Percentiles rank a stretch among this genome's conserved stretches.
phyloP scores from a whole-genome alignment of 1,139 yeast species.

The Yamadazyma kanchanaburiensis region DNA sequence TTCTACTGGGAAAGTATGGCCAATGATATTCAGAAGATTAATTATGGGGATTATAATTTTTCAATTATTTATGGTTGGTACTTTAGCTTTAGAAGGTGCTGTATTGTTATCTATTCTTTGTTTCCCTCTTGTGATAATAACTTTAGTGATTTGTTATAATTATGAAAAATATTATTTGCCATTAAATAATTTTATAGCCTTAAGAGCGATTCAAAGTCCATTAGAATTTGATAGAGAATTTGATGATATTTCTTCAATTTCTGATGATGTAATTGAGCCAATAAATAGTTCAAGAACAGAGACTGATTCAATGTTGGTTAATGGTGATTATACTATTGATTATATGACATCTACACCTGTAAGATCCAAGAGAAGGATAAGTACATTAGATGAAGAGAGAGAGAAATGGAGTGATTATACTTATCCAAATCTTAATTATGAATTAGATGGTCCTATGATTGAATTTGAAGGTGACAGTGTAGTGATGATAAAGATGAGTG shows the following conservation, averaged over 20 bases:
- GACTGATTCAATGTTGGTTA: constrained; percentile 21
- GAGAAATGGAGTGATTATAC: constrained; percentile 49
- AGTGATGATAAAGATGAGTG: constrained; percentile 29
- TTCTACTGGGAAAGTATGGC: constrained; percentile 73
- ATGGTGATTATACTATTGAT: constrained; percentile 15
- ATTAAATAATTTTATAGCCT: constrained; percentile 56
- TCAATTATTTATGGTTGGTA: constrained; percentile 68
- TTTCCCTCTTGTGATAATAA: constrained; percentile 50
- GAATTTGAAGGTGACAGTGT: constrained; percentile 55
- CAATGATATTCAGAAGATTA: constrained; percentile 61
- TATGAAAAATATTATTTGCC: constrained; percentile 62
- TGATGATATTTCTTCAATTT: constrained; percentile 29
- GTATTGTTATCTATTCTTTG: constrained; percentile 48
- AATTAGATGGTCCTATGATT: constrained; percentile 55
- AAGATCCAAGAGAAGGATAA: constrained; percentile 26
- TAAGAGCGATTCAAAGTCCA: constrained; percentile 55
- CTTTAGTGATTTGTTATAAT: constrained; percentile 49
- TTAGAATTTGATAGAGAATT: constrained; percentile 40
- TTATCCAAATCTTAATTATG: constrained; percentile 46
- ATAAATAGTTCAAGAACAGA: constrained; percentile 11
- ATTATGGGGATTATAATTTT: constrained; percentile 57
- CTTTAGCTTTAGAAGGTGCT: constrained; percentile 63
- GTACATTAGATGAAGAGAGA: constrained; percentile 56
- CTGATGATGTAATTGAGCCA: constrained; percentile 6
- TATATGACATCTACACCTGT: constrained; percentile 6